Evolutionary conservation across 257 asterid genomes (phyloP), one percentile per base, ranked within the genome.

Genomic region (Nemophila menziesii): DNA sequence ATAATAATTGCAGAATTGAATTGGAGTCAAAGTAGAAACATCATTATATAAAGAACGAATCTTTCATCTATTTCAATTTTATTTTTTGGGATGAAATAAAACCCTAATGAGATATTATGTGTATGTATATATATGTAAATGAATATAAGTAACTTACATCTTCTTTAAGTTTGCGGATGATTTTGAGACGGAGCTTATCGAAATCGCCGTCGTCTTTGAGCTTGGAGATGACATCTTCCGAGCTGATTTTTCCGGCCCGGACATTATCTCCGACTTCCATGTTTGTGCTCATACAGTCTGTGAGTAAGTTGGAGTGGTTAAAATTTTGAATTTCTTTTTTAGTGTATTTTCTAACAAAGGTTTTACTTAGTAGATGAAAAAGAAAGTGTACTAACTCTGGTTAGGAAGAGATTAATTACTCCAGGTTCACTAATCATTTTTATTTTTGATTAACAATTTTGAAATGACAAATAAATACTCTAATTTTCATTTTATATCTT

Each of bases 171-270:
- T 61, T 78, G 42, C 93, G 94, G 52, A 79, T 62, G 61, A 79
- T 73, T 51, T 82, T 74, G 59, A 75, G 69, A 42, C 97, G 97
- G 43, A 86, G 83, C 47, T 59, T 67, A 51, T 86, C 97, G 66
- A 70, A 86, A 69, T 79, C 94, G 15, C 94, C 97, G 46, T 82
- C 97, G 49, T 86, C 97, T 52, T 82, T 86, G 52, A 86, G 64
- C 73, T 73, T 79, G 38, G 87, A 62, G 24, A 86, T 57, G 13
- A 86, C 93, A 38, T 74, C 85, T 10, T 70, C 70, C 5, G 51
- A 54, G n/a, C 38, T 61, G 20, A 64, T 44, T 43, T 53, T 63
- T 46, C 65, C 57, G 55, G 49, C 44, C 29, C 52, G 46, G 1
- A 10, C 39, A 24, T 47, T 33, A 21, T 22, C 23, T 5, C 38